These are phyloP conservation scores for Dianthus caryophyllus DNA, from an alignment of 148 eudicot genomes.

Conservation along the genomic window DNA sequence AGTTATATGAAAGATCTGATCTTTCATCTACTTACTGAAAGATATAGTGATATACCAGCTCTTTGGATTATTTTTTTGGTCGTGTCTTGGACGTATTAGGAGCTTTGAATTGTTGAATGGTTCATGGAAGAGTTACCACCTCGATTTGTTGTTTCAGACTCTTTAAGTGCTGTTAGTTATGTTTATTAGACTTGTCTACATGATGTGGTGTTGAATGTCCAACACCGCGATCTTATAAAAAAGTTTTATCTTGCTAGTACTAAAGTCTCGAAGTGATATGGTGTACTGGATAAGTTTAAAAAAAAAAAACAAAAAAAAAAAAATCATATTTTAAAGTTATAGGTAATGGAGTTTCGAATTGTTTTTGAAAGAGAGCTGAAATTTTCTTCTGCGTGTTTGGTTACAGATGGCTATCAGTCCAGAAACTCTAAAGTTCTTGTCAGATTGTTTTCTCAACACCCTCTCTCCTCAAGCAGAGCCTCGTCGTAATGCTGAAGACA, in stretches of 20 bases:
- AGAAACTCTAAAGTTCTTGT: slow-evolving; percentile 64
- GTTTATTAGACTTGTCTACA: too few species aligned
- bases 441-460: slow-evolving; percentile 73
- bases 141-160: too few species aligned
- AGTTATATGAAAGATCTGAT: neutral
- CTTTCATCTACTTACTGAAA: too few species aligned
- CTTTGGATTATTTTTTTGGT: too few species aligned
- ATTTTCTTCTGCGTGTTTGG: neutral
- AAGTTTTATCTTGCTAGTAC: too few species aligned
- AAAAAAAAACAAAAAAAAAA: too few species aligned
- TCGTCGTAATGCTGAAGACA: slow-evolving; percentile 74
- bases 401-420: slow-evolving; percentile 59
- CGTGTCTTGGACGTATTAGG: neutral
- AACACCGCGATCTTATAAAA: too few species aligned
- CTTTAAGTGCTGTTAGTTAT: too few species aligned
- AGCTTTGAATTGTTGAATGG: neutral
- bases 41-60: too few species aligned
- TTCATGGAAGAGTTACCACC: too few species aligned
- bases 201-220: too few species aligned
- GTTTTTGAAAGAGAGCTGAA: neutral
- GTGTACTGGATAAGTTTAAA: neutral
- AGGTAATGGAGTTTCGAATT: neutral
- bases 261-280: too few species aligned
- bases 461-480: slow-evolving; percentile 75
- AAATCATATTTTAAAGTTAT: neutral